Evolutionary conservation across 352 stramenopile genomes (phyloP).

Genomic region (Albugo candida): DNA sequence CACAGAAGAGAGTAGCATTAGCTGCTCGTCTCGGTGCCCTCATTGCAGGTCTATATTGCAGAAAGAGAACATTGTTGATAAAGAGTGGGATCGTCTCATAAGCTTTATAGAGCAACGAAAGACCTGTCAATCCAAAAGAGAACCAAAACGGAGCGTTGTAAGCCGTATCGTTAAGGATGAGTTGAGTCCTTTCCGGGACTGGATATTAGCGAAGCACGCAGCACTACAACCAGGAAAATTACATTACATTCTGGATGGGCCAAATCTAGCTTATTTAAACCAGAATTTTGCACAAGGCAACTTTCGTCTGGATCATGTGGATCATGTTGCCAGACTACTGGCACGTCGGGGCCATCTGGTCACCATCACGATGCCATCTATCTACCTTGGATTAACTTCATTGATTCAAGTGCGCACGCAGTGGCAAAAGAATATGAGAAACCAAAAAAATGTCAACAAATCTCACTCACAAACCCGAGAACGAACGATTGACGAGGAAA

Average conservation of each 20-base stretch:
- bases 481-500: constrained; percentile 32
- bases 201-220: constrained; percentile 24
- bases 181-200: constrained; percentile 38
- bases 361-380: constrained; percentile 52
- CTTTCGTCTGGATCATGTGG: constrained; percentile 91
- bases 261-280: constrained; percentile 96
- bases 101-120: constrained; percentile 31
- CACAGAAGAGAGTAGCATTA: no score
- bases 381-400: constrained; percentile 28
- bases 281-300: constrained; percentile 85
- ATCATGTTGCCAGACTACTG: constrained; percentile 79
- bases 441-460: constrained; percentile 24
- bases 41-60: no score
- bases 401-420: constrained; percentile 35
- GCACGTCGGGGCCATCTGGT: constrained; percentile 47
- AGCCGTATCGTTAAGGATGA: constrained; percentile 24
- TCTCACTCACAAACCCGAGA: constrained; percentile 7
- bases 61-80: constrained; percentile 21
- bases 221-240: constrained; percentile 12
- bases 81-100: constrained; percentile 25
- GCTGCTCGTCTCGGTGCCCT: no score
- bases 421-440: constrained; percentile 21
- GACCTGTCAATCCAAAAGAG: constrained; percentile 17
- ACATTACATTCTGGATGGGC: constrained; percentile 88
- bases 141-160: constrained; percentile 2